phyloP scores from a whole-genome alignment of 1,139 yeast genomes.

The Arxiozyma telluris region DNA sequence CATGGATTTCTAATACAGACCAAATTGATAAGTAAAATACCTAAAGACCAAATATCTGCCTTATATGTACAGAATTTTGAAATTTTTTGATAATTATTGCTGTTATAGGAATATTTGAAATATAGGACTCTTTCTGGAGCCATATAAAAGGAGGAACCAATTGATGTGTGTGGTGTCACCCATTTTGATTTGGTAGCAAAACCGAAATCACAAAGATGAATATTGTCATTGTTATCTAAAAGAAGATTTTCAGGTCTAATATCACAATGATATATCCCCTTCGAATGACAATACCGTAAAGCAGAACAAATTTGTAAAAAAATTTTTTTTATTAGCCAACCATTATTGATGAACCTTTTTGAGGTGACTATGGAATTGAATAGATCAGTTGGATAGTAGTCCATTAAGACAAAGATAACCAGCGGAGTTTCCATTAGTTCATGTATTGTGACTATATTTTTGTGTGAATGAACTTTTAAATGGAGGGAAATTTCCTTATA shows the following conservation, averaged over 20 bases:
- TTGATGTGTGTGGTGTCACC: constrained; percentile 65
- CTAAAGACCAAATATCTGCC: constrained; percentile 87
- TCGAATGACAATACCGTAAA: constrained; percentile 57
- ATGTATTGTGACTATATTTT: constrained; percentile 64
- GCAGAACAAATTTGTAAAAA: constrained; percentile 72
- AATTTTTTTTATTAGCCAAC: constrained; percentile 51
- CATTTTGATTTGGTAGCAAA: constrained; percentile 55
- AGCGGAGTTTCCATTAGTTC: constrained; percentile 52
- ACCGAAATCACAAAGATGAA: constrained; percentile 79
- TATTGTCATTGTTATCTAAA: constrained; percentile 48
- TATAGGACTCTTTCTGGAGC: constrained; percentile 72
- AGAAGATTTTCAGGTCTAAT: constrained; percentile 85
- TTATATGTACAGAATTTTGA: constrained; percentile 48
- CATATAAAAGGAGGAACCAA: constrained; percentile 89
- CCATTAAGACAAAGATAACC: constrained; percentile 68
- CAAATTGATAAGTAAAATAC: constrained; percentile 69
- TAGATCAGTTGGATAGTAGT: constrained; percentile 72
- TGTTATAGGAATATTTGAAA: not conserved
- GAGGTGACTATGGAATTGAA: constrained; percentile 72
- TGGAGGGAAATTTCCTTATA: constrained; percentile 67
- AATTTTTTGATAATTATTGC: not conserved
- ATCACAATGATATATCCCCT: constrained; percentile 76
- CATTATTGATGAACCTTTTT: constrained; percentile 32
- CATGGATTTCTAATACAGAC: constrained; percentile 89
- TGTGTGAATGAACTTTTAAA: constrained; percentile 64